phyloP scores from a whole-genome alignment of 2,329 filamentous ascomycete species.

The Aspergillus novoparasiticus region DNA sequence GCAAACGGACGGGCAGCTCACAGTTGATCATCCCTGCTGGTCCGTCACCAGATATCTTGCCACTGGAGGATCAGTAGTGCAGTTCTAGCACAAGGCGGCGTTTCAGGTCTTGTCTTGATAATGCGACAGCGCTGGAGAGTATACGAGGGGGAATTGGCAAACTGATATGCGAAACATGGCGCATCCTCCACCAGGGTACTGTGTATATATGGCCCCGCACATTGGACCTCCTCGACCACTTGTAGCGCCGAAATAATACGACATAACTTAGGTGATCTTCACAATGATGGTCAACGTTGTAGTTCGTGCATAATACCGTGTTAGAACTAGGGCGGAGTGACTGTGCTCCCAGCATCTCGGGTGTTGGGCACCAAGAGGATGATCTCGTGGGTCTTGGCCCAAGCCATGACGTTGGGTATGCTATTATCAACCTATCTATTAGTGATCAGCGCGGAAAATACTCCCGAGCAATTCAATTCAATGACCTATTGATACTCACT shows the following conservation, averaged over 20 bases:
- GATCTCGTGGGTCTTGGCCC: neutral
- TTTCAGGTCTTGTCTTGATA: neutral
- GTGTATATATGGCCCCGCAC: neutral
- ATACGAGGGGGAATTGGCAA: neutral
- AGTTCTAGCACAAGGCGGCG: neutral
- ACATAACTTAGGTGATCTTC: neutral
- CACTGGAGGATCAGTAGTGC: conserved; percentile 10
- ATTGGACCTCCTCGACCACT: neutral
- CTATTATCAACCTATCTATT: neutral
- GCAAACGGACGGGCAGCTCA: conserved; percentile 20
- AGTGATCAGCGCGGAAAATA: neutral
- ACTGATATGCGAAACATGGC: neutral
- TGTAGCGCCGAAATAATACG: neutral
- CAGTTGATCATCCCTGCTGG: conserved; percentile 30
- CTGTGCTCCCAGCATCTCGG: neutral
- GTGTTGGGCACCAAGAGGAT: neutral
- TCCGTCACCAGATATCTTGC: conserved; percentile 31
- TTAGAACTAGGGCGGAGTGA: neutral
- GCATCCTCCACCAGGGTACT: neutral
- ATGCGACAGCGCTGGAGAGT: neutral
- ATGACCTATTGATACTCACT: neutral
- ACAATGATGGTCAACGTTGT: neutral
- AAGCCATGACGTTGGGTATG: neutral
- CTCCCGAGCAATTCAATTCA: neutral
- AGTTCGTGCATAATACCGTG: neutral